A percentile compares a stretch with the other conserved stretches of the same genome.
These are phyloP conservation scores for Talaromyces sp. DNA, from an alignment of 2,329 filamentous ascomycete genomes.

Conservation along the genomic window DNA sequence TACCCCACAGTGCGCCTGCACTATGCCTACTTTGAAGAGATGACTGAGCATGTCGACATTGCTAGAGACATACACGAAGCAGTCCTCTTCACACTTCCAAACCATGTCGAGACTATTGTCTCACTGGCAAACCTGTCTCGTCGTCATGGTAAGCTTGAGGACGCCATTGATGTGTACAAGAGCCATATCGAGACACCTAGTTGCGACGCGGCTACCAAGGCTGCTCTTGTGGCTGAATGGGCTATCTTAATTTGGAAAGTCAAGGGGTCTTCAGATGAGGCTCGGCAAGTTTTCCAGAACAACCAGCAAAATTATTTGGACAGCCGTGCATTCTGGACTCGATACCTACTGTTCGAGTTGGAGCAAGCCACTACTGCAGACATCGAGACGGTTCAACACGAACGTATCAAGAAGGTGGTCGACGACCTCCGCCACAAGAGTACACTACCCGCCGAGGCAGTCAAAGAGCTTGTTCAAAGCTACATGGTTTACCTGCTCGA, in stretches of 20 bases:
- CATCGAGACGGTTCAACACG: slow-evolving; percentile 60
- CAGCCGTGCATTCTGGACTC: slow-evolving; percentile 83
- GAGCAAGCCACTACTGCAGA: slow-evolving; percentile 67
- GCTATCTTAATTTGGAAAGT: slow-evolving; percentile 81
- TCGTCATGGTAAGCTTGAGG: slow-evolving; percentile 75
- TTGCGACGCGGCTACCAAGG: slow-evolving; percentile 74
- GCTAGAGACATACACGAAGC: slow-evolving; percentile 80
- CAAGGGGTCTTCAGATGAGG: slow-evolving; percentile 73
- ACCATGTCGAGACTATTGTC: slow-evolving; percentile 79
- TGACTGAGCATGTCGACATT: slow-evolving; percentile 67
- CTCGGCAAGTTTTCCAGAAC: slow-evolving; percentile 74
- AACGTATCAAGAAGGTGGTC: slow-evolving; percentile 75
- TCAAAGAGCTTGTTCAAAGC: slow-evolving; percentile 68
- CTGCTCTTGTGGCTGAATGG: slow-evolving; percentile 82
- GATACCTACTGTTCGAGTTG: slow-evolving; percentile 83
- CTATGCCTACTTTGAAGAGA: slow-evolving; percentile 93
- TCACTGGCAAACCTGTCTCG: slow-evolving; percentile 83
- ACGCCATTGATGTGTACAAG: slow-evolving; percentile 78
- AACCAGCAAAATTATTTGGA: slow-evolving; percentile 80
- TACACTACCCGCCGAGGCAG: slow-evolving; percentile 59
- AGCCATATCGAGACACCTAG: slow-evolving; percentile 68
- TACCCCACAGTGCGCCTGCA: slow-evolving; percentile 77
- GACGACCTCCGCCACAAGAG: slow-evolving; percentile 69
- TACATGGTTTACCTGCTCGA: slow-evolving; percentile 85
- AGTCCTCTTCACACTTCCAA: slow-evolving; percentile 69